A percentile compares a stretch with the other conserved stretches of the same genome.
These are phyloP conservation scores for Luvunga scandens DNA, from an alignment of 345 rosid species.

Conservation along the genomic window DNA sequence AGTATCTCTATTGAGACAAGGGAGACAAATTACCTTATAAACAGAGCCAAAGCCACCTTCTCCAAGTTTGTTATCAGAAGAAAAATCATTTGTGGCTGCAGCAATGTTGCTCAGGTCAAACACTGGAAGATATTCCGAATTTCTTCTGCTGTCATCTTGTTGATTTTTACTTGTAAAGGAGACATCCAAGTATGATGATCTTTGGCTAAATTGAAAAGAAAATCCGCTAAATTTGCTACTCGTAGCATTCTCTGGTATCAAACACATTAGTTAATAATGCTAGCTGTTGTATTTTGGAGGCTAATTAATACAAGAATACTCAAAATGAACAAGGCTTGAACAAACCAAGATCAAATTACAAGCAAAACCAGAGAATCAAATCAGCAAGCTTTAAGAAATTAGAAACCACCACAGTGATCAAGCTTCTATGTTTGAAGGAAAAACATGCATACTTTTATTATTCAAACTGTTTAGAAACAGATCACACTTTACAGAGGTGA, in stretches of 20 bases:
- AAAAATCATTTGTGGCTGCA: slow-evolving; percentile 54
- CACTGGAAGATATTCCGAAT: slow-evolving; percentile 13
- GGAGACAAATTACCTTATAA: slow-evolving; percentile 43
- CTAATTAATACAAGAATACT: too few relatives aligned
- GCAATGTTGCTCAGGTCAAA: slow-evolving; percentile 41
- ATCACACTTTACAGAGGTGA: too few relatives aligned
- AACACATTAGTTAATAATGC: not conserved
- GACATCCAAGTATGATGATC: not conserved
- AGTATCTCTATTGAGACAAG: not conserved
- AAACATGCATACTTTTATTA: too few relatives aligned
- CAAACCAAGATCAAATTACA: too few relatives aligned
- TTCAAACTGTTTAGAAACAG: too few relatives aligned
- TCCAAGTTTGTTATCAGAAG: slow-evolving; percentile 55
- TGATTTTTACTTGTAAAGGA: not conserved
- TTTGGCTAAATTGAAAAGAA: not conserved
- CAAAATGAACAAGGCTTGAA: too few relatives aligned
- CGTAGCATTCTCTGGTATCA: not conserved
- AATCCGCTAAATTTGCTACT: not conserved
- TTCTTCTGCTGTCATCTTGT: not conserved
- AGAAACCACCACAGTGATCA: too few relatives aligned
- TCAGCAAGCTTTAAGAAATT: too few relatives aligned
- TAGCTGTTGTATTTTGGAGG: too few relatives aligned
- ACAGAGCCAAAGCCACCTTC: slow-evolving; percentile 76
- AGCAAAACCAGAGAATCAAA: too few relatives aligned
- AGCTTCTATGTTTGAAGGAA: too few relatives aligned